Base-by-base conservation (phyloP, 2,329 filamentous ascomycete species). In the Colletotrichum cordylinicola region DNA sequence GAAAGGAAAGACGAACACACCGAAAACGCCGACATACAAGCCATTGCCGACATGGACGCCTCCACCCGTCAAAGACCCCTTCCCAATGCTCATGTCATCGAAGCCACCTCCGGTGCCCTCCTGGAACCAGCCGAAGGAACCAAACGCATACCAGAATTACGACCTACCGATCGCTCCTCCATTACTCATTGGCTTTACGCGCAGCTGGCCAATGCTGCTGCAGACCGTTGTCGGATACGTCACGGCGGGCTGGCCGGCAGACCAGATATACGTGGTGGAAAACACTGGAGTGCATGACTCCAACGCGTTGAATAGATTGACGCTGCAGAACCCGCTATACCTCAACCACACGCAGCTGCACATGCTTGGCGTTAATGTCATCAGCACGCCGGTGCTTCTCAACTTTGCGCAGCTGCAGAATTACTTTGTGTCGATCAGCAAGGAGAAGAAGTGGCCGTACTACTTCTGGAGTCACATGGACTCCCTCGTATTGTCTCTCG, bases 401-500 rank as follows among this genome's bases (percentile, higher is more conserved):
- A 88, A 80, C 61, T 91, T 91, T 78, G 85, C 90, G 1, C 90
- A 92, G 79, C 82, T 91, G 21, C 89, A 91, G 75, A 91, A 91
- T 76, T 90, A 87, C 80, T 90, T 86, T 79, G 82, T 90, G 16
- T 84, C 84, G 39, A 81, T 87, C 3, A 86, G 88, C 0, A 84
- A 89, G 66, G 80, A 85, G 35, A 79, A 85, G 18, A 77, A 83
- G 4, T 90, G 88, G 86, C 82, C 83, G 1, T 85, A 87, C 78
- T 91, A 90, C 79, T 91, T 89, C 79, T 91, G 89, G 88, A 86
- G 84, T 15, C 90, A 91, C 79, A 90, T 90, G 87, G 90, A 91
- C 77, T 85, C 90, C 2, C 81, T 87, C 2, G 85, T 84, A 0
- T 74, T 87, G 2, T 85, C 85, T 4, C 85, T 83, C 64, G 87